Base-by-base conservation (phyloP, 2,329 filamentous ascomycete species). In the Penicillium sp. region DNA sequence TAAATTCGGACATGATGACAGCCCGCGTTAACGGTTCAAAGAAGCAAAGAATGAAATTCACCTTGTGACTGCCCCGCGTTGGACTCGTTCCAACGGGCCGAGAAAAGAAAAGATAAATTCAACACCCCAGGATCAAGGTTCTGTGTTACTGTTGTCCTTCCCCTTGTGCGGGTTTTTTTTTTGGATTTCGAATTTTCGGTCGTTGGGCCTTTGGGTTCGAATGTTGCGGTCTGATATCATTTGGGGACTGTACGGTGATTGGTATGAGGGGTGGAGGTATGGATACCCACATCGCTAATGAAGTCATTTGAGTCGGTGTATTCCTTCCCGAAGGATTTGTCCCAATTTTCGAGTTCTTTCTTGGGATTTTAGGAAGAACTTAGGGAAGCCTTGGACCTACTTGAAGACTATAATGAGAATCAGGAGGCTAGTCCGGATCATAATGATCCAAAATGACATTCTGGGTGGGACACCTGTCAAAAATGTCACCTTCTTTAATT, bases 401-500 rank as follows among this genome's bases (percentile, higher is more conserved):
- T 29, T 29, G 9, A 29, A 29, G 27, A 11, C 10, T 3, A 10
- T 29, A 31, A 14, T 31, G 13, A 1, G 5, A 31, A 14, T 7
- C 4, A 33, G 31, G 3, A 16, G 19, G 1, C 19, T 19, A 16
- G 31, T 7, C 4, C 31, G 31, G 31, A 33, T 33, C 31, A 33
- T 33, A 13, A 31, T 14, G 4, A 13, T 4, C 8, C 37, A 42
- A 42, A 21, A 21, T 46, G 26, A 46, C 44, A 46, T 27, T 46
- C 44, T 26, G 31, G 11, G 21, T 23, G 42, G 21, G 14, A 23
- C 42, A 19, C n/a, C 29, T 10, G 27, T 48, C 27, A 33, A 23
- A 50, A 52, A 46, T 53, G 50, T 53, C 50, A 33, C 50, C 50
- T 25, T 45, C 39, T 9, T 44, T 35, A 21, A 45, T 53, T 53